A percentile compares a stretch with the other conserved stretches of the same genome.
Evolutionary conservation across 345 rosid genomes (phyloP).

Genomic region (Citropsis articulata): DNA sequence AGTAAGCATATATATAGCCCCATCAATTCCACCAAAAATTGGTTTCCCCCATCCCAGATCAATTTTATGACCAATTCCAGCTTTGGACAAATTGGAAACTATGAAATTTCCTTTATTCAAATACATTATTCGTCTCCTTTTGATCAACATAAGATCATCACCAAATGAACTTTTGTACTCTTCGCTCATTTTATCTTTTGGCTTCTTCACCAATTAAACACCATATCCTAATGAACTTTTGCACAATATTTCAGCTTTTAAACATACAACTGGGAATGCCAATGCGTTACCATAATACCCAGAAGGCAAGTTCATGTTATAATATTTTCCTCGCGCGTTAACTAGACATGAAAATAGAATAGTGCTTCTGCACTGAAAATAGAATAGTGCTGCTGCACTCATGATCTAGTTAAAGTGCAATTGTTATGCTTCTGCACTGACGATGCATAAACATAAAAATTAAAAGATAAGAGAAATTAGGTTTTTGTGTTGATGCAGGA

Average conservation of each 20-base stretch:
- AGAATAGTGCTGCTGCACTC: constrained; percentile 15
- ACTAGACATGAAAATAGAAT: constrained; percentile 1
- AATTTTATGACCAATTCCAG: constrained; percentile 1
- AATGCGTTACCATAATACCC: constrained; percentile 49
- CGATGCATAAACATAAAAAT: too few relatives aligned
- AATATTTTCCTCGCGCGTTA: background rate
- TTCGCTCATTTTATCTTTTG: constrained; percentile 21
- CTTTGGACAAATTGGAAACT: background rate
- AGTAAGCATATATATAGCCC: background rate
- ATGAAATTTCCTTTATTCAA: background rate
- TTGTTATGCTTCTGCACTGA: constrained; percentile 3
- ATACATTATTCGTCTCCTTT: constrained; percentile 2
- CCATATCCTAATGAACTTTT: constrained; percentile 32
- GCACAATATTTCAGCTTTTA: background rate
- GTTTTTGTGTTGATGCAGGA: too few relatives aligned
- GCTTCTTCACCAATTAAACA: constrained; percentile 25
- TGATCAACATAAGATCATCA: constrained; percentile 11
- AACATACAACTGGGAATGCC: constrained; percentile 28
- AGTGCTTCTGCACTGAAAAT: constrained; percentile 1
- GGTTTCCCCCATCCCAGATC: constrained; percentile 34
- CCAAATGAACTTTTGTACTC: constrained; percentile 15
- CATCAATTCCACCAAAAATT: constrained; percentile 13
- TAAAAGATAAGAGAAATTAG: too few relatives aligned
- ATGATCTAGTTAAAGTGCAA: constrained; percentile 11
- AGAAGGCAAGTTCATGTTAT: background rate